Conservation (phyloP, 768 basidiomycete genomes). For the Suillus americanus region DNA sequence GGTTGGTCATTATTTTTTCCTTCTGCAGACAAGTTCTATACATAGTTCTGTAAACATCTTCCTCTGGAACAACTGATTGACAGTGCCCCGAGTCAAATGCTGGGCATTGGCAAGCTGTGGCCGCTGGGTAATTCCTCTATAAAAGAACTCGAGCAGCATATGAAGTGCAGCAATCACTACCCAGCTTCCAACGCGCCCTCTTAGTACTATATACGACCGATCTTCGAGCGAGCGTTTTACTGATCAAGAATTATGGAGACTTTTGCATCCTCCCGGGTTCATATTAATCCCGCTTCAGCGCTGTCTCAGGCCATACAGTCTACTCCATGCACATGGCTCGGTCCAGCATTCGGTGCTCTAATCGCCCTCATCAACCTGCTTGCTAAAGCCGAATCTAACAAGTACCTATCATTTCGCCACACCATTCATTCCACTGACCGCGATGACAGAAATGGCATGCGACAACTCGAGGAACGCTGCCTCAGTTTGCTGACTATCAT, state of each 20-base stretch:
- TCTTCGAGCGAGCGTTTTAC: not conserved
- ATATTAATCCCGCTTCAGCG: not conserved
- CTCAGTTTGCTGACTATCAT: constrained; percentile 41
- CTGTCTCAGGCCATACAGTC: constrained; percentile 37
- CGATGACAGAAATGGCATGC: constrained; percentile 40
- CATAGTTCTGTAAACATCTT: not conserved
- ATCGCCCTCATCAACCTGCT: constrained; percentile 46
- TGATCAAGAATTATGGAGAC: not conserved
- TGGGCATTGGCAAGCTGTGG: not conserved
- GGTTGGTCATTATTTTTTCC: not conserved
- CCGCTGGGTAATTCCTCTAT: not conserved
- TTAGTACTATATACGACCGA: not conserved
- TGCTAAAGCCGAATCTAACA: constrained; percentile 48
- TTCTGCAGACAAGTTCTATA: not conserved
- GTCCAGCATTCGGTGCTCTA: constrained; percentile 40
- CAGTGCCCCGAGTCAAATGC: not conserved
- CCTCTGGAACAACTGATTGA: not conserved
- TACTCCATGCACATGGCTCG: constrained; percentile 47
- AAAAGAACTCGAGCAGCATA: not conserved
- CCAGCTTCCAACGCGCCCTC: not conserved
- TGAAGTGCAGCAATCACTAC: not conserved
- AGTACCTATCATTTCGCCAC: constrained; percentile 27
- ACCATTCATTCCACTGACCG: not conserved
- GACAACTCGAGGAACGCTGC: constrained; percentile 47
- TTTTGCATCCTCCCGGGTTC: not conserved